phyloP scores from a whole-genome alignment of 495 filamentous ascomycete species.

The Aspergillus bridgeri region DNA sequence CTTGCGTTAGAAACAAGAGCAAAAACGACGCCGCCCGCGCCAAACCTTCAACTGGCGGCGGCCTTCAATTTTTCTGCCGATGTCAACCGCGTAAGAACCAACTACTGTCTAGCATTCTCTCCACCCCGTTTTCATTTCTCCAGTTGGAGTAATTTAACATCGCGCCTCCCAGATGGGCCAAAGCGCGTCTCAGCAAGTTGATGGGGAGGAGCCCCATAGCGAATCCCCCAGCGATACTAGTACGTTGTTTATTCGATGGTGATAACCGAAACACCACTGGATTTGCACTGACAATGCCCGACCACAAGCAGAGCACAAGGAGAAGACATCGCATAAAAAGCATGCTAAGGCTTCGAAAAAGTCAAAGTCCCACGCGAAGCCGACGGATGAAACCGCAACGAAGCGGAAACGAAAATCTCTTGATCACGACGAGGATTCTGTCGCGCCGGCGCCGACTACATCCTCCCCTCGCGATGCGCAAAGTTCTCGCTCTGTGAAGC shows the following conservation, averaged over 20 bases:
- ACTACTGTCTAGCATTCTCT: background rate
- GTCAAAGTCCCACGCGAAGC: background rate
- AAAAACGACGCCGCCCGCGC: too few relatives aligned
- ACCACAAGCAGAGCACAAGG: background rate
- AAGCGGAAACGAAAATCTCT: slow-evolving; percentile 12
- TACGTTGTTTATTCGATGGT: background rate
- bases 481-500: slow-evolving; percentile 4
- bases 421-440: background rate
- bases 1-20: background rate
- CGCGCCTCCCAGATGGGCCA: background rate
- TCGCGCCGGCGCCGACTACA: background rate
- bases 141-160: background rate
- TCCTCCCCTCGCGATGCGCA: background rate
- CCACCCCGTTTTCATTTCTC: background rate
- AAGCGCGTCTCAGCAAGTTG: background rate
- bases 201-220: background rate
- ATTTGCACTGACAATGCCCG: background rate
- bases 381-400: background rate
- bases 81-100: background rate
- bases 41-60: background rate
- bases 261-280: background rate
- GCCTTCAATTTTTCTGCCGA: background rate
- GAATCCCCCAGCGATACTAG: background rate
- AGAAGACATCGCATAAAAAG: slow-evolving; percentile 13
- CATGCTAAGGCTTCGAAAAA: background rate